A percentile compares a stretch with the other conserved stretches of the same genome.
These are phyloP conservation scores for Acer negundo DNA, from an alignment of 345 rosid species.

Conservation along the genomic window DNA sequence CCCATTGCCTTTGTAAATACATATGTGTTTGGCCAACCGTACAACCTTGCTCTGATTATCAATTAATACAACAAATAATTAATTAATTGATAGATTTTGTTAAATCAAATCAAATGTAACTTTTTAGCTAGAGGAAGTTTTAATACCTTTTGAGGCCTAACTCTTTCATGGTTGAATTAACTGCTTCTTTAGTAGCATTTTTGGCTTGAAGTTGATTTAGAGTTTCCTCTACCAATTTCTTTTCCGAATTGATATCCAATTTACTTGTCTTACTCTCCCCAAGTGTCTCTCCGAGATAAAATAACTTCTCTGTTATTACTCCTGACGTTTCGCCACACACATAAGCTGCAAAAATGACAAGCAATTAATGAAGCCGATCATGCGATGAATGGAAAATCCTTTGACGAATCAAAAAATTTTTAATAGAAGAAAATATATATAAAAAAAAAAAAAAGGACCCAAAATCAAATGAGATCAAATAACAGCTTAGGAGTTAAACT, in stretches of 20 bases:
- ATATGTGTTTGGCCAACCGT: slow-evolving; percentile 84
- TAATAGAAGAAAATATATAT: neutral
- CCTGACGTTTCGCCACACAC: slow-evolving; percentile 60
- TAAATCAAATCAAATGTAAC: too few species aligned
- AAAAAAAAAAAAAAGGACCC: neutral
- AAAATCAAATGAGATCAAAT: too few species aligned
- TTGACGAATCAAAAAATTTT: too few species aligned
- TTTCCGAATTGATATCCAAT: slow-evolving; percentile 40
- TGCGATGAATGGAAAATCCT: too few species aligned
- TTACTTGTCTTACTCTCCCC: slow-evolving; percentile 41
- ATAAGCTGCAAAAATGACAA: slow-evolving; percentile 43
- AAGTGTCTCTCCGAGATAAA: slow-evolving; percentile 8
- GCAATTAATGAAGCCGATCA: too few species aligned
- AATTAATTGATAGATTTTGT: neutral
- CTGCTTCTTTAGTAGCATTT: slow-evolving; percentile 30
- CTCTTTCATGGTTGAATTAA: slow-evolving; percentile 43
- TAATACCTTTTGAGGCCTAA: slow-evolving; percentile 51
- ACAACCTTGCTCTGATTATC: slow-evolving; percentile 48
- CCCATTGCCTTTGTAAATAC: slow-evolving; percentile 89
- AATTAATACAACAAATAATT: neutral
- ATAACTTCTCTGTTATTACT: slow-evolving; percentile 38
- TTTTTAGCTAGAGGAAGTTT: neutral
- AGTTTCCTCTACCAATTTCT: slow-evolving; percentile 32
- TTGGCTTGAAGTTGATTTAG: slow-evolving; percentile 27
- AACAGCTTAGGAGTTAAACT: too few species aligned